Base-by-base conservation (phyloP, 2,329 filamentous ascomycete species). In the Aspergillus fischeri region DNA sequence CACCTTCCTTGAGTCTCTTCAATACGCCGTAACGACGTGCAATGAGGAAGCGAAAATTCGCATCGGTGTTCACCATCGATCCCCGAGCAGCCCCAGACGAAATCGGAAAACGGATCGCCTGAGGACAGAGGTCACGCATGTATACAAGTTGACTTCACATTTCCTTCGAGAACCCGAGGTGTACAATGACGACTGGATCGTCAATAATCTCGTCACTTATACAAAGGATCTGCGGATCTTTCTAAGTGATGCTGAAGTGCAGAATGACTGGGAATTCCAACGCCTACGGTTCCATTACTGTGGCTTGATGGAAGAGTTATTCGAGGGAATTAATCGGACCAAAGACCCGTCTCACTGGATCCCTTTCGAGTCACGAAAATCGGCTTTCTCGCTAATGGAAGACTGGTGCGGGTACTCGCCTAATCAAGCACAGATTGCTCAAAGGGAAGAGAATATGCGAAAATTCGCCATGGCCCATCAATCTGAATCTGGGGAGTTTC, bases 401-500 rank as follows among this genome's bases (percentile, higher is more conserved):
- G 93, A 97, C 63, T 99, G 95, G 95, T 99, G 94, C 71, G 94
- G 94, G 2, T 97, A 95, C 72, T 96, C 92, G 7, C 91, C 92
- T 0, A 96, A 97, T 62, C 91, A 95, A 70, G 81, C 78, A 14
- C 90, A 95, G 62, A 90, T 96, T 44, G 85, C 87, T 4, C 86
- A 88, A 57, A 83, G 91, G 60, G 92, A 97, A 73, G 89, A 96
- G 60, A 89, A 85, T 38, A 95, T 97, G 88, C 84, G 91, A 47
- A 89, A 92, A 64, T 91, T 90, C 2, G 82, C 94, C 63, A 86
- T 96, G 38, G 86, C 93, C 53, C 88, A 91, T 55, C 90, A 94
- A 58, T 78, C 81, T 56, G 85, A 88, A 21, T 75, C 87, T 20
- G 86, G 87, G 11, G 91, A 92, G 68, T 84, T 90, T 63, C 87